phyloP scores from a whole-genome alignment of 148 eudicot species.

The Vaccinium corymbosum region DNA sequence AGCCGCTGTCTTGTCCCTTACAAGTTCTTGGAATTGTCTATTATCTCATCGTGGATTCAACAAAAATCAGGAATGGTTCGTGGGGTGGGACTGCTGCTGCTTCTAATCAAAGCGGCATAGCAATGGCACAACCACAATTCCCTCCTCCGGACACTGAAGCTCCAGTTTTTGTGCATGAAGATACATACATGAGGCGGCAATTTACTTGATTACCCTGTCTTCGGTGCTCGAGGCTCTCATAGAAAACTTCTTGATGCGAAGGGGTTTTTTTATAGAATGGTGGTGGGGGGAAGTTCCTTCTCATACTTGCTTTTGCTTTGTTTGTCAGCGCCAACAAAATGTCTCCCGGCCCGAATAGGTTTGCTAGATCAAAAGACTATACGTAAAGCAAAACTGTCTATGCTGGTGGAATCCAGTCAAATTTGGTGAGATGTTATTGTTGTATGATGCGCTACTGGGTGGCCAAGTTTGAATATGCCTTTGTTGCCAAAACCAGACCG shows the following conservation, averaged over 20 bases:
- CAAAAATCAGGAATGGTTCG: constrained; percentile 32
- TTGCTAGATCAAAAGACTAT: too few species aligned
- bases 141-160: background rate
- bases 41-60: constrained; percentile 51
- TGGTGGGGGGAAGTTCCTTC: background rate
- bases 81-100: constrained; percentile 28
- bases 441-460: too few species aligned
- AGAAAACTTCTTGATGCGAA: background rate
- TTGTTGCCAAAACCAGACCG: too few species aligned
- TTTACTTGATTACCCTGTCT: constrained; percentile 30
- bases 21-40: constrained; percentile 61
- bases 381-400: too few species aligned
- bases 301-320: background rate
- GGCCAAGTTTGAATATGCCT: too few species aligned
- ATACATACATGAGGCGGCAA: constrained; percentile 83
- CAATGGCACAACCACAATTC: constrained; percentile 78
- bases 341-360: background rate
- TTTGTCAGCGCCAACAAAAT: too few species aligned
- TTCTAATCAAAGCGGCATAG: constrained; percentile 56
- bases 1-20: constrained; percentile 63
- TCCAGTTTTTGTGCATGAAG: too few species aligned
- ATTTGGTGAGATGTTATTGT: too few species aligned
- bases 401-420: too few species aligned
- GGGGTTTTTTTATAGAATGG: background rate
- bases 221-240: background rate